These are phyloP conservation scores for Fusarium clavum DNA, from an alignment of 2,329 filamentous ascomycete species.

Conservation along the genomic window DNA sequence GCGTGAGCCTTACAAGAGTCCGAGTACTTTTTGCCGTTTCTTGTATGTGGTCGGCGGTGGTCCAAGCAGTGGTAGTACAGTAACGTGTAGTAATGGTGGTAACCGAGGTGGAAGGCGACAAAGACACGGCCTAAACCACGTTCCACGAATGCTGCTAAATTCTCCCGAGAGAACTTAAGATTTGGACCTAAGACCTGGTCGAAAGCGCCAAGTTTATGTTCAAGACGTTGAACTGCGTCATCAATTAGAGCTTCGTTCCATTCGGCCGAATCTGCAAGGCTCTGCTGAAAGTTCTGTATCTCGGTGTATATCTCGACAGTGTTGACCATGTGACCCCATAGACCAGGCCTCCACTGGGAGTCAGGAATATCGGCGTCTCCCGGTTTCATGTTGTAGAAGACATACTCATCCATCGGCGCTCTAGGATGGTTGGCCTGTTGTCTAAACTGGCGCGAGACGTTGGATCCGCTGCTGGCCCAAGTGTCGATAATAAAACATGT, in stretches of 20 bases:
- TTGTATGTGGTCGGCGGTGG: slow-evolving; percentile 44
- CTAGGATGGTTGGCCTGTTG: slow-evolving; percentile 29
- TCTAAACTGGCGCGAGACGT: slow-evolving; percentile 45
- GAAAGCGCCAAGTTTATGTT: slow-evolving; percentile 42
- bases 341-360: slow-evolving; percentile 42
- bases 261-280: slow-evolving; percentile 44
- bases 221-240: slow-evolving; percentile 34
- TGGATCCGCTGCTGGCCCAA: slow-evolving; percentile 51
- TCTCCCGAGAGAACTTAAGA: slow-evolving; percentile 44
- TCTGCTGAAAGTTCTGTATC: slow-evolving; percentile 49
- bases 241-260: slow-evolving; percentile 48
- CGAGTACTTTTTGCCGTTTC: slow-evolving; percentile 48
- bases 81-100: slow-evolving; percentile 51
- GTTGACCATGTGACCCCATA: slow-evolving; percentile 51
- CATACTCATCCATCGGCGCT: slow-evolving; percentile 48
- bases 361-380: slow-evolving; percentile 40
- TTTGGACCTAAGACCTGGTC: slow-evolving; percentile 36
- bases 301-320: slow-evolving; percentile 49
- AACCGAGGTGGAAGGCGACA: slow-evolving; percentile 51
- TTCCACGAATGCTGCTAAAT: slow-evolving; percentile 40
- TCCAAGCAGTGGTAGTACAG: slow-evolving; percentile 52
- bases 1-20: slow-evolving; percentile 49
- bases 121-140: slow-evolving; percentile 49
- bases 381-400: slow-evolving; percentile 38
- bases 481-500: slow-evolving; percentile 51